Conservation (phyloP, 2,329 filamentous ascomycete genomes). For the Nothomitra cinnamomea region DNA sequence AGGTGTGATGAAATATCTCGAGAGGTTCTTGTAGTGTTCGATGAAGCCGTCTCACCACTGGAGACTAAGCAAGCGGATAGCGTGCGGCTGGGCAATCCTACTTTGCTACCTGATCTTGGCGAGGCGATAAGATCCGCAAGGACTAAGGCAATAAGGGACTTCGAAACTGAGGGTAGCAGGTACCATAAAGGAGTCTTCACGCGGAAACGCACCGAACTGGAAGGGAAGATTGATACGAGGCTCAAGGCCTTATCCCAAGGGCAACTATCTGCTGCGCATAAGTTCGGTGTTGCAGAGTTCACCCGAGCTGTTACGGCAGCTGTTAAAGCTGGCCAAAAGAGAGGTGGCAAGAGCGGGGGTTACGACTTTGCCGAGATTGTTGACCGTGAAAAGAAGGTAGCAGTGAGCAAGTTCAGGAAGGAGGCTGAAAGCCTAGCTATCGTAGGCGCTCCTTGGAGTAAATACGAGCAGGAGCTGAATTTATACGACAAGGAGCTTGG, state of each 20-base stretch:
- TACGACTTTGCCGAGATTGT: constrained; percentile 98
- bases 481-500: constrained; percentile 84
- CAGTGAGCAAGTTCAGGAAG: constrained; percentile 55
- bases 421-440: constrained; percentile 62
- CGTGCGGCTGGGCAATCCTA: constrained; percentile 51
- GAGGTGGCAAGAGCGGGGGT: constrained; percentile 40
- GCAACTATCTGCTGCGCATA: constrained; percentile 80
- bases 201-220: constrained; percentile 70
- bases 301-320: constrained; percentile 71
- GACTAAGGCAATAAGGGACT: constrained; percentile 58
- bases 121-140: constrained; percentile 54
- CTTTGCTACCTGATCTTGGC: constrained; percentile 61
- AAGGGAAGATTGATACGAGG: constrained; percentile 71
- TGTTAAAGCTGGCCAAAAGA: constrained; percentile 86
- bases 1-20: constrained; percentile 91
- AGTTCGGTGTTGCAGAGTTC: constrained; percentile 68
- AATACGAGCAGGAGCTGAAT: constrained; percentile 62
- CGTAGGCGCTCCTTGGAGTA: constrained; percentile 69
- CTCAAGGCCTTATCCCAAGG: constrained; percentile 76
- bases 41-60: constrained; percentile 62
- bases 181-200: constrained; percentile 95
- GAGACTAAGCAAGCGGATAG: constrained; percentile 73
- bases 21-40: constrained; percentile 73
- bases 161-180: constrained; percentile 76
- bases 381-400: constrained; percentile 58